Percentiles rank a stretch among this genome's conserved stretches.
Evolutionary conservation across 78 protist genomes (phyloP).

Genomic region (Capsaspora owczarzaki): DNA sequence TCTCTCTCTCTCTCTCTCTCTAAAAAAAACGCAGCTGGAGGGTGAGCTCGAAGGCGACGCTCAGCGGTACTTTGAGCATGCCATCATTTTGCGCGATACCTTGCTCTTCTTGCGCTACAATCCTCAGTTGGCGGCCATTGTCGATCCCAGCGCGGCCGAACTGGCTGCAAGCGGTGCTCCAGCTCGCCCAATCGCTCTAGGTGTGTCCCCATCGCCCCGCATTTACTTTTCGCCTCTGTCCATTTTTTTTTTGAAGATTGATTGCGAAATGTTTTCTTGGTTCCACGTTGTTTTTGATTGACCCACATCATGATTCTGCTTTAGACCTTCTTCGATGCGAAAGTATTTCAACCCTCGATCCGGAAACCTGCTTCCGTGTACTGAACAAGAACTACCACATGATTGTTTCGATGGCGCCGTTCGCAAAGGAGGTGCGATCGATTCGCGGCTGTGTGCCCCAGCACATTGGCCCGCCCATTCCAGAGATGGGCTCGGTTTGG

Average conservation of each 20-base stretch:
- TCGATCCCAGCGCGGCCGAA: no score
- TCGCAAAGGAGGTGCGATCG: conserved; percentile 24
- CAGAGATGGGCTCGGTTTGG: conserved; percentile 64
- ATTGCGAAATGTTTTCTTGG: background rate
- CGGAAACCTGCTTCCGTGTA: conserved; percentile 35
- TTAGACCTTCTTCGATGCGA: conserved; percentile 52
- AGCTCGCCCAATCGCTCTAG: no score
- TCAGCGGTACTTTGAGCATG: conserved; percentile 62
- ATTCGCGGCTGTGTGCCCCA: conserved; percentile 4
- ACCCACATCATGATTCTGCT: no score
- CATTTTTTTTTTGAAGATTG: background rate
- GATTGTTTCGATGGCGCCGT: conserved; percentile 79
- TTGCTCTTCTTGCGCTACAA: conserved; percentile 48
- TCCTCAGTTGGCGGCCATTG: background rate
- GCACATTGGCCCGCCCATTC: conserved; percentile 67
- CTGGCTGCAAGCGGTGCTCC: no score
- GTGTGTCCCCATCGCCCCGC: no score
- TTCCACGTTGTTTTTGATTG: background rate
- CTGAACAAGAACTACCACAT: conserved; percentile 59
- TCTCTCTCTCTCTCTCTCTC: background rate
- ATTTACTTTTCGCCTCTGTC: no score
- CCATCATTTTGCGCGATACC: conserved; percentile 59
- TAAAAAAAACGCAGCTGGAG: background rate
- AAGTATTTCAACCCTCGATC: conserved; percentile 42
- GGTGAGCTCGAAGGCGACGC: conserved; percentile 65